Evolutionary conservation across 2,329 filamentous ascomycete genomes (phyloP), one percentile per base, ranked within the genome.

Genomic region (Atkinsonella texensis): DNA sequence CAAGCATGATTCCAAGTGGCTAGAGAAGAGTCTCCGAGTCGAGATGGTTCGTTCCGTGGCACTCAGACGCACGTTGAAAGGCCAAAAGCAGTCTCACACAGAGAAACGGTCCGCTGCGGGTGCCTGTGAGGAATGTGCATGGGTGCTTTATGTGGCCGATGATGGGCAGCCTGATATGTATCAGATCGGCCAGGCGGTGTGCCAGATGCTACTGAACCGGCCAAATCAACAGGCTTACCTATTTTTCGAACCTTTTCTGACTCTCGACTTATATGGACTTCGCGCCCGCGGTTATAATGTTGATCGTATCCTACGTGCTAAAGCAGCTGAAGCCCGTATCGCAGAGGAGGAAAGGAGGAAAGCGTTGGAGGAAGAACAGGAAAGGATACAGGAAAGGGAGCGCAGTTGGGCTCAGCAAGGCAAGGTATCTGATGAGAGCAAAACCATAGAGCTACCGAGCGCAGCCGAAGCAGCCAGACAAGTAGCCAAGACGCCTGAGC

Each of bases 231-330:
- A 94, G 62, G 89, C 91, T 2, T 89, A 88, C 51, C 78, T 96
- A 52, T 91, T 93, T 50, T 81, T 98, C 52, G 93, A 97, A 68
- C 90, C 89, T 50, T 85, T 98, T 56, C 72, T 98, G 39, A 91
- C 87, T 53, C 83, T 93, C 9, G 88, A 91, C 59, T 74, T 98
- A 23, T 79, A 86, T 46, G 84, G 90, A 49, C 71, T 98, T 41
- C 84, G 88, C 60, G 82, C 83, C 54, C 88, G 93, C 56, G 93
- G 93, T 1, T 97, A 96, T 73, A 97, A 98, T 58, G 93, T 98
- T 40, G 89, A 96, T 62, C 85, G 93, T 48, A 97, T 98, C 55
- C 75, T 98, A 20, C 81, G 88, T 39, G 85, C 85, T 50, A 94
- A 94, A 70, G 89, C 86, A 18, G 87, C 87, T 2, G 89, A 97